Evolutionary conservation across 768 basidiomycete species (phyloP).

Genomic region (Tricholoma saponaceum): DNA sequence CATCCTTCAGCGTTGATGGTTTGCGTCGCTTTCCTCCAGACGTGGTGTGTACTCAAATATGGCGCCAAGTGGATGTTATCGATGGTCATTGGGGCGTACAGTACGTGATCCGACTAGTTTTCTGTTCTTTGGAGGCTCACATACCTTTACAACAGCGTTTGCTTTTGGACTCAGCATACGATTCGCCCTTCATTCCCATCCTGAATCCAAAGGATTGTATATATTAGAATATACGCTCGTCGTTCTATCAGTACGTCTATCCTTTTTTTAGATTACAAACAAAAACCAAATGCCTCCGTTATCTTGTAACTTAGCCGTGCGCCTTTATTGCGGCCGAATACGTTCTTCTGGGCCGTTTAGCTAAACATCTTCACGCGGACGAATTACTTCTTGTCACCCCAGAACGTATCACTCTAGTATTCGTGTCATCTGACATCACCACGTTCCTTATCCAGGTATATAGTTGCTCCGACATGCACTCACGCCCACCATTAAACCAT

Average conservation of each 20-base stretch:
- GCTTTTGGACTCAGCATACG: conserved; percentile 53
- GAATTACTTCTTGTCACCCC: conserved; percentile 46
- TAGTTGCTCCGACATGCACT: not conserved
- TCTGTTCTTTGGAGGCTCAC: not conserved
- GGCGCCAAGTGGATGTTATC: conserved; percentile 57
- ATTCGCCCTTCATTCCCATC: conserved; percentile 49
- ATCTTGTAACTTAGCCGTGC: conserved; percentile 50
- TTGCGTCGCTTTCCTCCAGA: conserved; percentile 39
- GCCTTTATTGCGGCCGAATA: conserved; percentile 73
- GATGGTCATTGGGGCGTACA: conserved; percentile 59
- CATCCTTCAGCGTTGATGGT: conserved; percentile 29
- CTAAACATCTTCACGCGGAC: conserved; percentile 42
- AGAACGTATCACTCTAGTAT: conserved; percentile 50
- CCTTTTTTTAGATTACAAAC: not conserved
- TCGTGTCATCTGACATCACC: conserved; percentile 58
- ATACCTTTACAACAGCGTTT: conserved; percentile 40
- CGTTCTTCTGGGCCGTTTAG: conserved; percentile 59
- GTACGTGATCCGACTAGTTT: conserved; percentile 20
- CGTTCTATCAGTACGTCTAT: conserved; percentile 46
- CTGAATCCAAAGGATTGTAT: conserved; percentile 49
- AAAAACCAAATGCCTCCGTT: not conserved
- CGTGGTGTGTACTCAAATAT: conserved; percentile 35
- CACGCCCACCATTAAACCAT: not conserved
- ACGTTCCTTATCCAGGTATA: conserved; percentile 72
- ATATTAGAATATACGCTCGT: conserved; percentile 57